Percentiles rank a stretch among this genome's conserved stretches.
Conservation (phyloP, 495 filamentous ascomycete genomes). For the Recurvomyces mirabilis region DNA sequence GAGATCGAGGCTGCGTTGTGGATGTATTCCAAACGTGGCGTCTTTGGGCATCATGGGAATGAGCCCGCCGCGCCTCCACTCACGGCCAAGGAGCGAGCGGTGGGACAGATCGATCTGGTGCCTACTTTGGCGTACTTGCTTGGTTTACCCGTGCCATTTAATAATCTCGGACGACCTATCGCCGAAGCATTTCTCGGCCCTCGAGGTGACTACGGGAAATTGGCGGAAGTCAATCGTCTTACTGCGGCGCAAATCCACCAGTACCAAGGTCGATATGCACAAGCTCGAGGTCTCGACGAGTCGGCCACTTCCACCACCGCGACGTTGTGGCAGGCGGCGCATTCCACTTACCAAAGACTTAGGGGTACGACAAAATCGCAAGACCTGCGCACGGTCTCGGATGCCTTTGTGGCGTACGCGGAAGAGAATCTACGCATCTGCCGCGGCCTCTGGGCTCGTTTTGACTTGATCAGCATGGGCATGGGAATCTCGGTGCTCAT, state of each 20-base stretch:
- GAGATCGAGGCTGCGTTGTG: constrained; percentile 91
- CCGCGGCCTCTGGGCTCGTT: constrained; percentile 78
- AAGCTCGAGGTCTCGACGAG: constrained; percentile 51
- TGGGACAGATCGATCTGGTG: constrained; percentile 94
- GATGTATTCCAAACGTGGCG: constrained; percentile 84
- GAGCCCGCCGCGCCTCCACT: constrained; percentile 49
- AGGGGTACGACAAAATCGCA: background rate
- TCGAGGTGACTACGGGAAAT: constrained; percentile 58
- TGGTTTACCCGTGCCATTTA: constrained; percentile 89
- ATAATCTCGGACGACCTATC: constrained; percentile 91
- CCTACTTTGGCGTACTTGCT: constrained; percentile 79
- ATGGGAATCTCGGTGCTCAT: constrained; percentile 62
- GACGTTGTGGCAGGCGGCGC: constrained; percentile 48
- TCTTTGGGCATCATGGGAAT: constrained; percentile 61
- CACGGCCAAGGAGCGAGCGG: constrained; percentile 64
- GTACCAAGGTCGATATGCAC: constrained; percentile 63
- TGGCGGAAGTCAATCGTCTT: constrained; percentile 63
- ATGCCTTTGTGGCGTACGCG: constrained; percentile 61
- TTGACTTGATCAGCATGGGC: constrained; percentile 76
- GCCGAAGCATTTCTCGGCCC: constrained; percentile 79
- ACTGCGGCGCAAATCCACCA: constrained; percentile 78
- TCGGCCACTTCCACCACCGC: constrained; percentile 43
- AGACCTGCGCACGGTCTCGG: background rate
- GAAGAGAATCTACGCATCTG: constrained; percentile 66
- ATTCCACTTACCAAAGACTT: constrained; percentile 14